Percentiles rank a stretch among this genome's conserved stretches.
phyloP scores from a whole-genome alignment of 352 stramenopile species.

The Pseudoperonospora humuli region DNA sequence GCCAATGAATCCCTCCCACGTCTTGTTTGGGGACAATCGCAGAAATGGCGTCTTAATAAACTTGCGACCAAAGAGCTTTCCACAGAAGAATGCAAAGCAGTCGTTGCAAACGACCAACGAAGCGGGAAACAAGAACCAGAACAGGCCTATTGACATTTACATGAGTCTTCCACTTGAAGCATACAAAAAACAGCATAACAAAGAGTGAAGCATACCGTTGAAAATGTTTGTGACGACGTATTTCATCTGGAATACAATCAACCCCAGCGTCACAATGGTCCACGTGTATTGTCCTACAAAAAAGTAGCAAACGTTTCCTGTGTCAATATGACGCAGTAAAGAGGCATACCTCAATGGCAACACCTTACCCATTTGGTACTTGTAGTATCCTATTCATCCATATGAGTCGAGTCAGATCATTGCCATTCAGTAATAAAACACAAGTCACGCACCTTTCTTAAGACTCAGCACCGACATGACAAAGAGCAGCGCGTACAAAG shows the following conservation, averaged over 20 bases:
- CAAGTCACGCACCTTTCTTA: slow-evolving; percentile 70
- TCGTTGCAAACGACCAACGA: slow-evolving; percentile 94
- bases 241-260: slow-evolving; percentile 96
- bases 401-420: no score
- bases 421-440: background rate
- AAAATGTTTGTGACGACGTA: slow-evolving; percentile 96
- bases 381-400: slow-evolving; percentile 75
- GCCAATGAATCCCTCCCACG: slow-evolving; percentile 98
- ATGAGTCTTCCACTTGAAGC: background rate
- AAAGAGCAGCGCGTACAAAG: slow-evolving; percentile 92
- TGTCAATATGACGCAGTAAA: no score
- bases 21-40: slow-evolving; percentile 98
- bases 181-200: background rate
- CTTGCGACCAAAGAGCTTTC: slow-evolving; percentile 77
- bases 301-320: no score
- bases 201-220: slow-evolving; percentile 56
- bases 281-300: slow-evolving; percentile 89
- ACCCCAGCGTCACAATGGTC: slow-evolving; percentile 92
- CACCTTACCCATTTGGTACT: slow-evolving; percentile 88
- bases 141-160: slow-evolving; percentile 51
- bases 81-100: slow-evolving; percentile 92
- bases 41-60: slow-evolving; percentile 91
- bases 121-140: slow-evolving; percentile 93
- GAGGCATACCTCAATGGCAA: background rate
- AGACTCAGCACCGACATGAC: slow-evolving; percentile 93